Conservation (phyloP, 148 eudicot genomes). For the Rhododendron griersonianum region DNA sequence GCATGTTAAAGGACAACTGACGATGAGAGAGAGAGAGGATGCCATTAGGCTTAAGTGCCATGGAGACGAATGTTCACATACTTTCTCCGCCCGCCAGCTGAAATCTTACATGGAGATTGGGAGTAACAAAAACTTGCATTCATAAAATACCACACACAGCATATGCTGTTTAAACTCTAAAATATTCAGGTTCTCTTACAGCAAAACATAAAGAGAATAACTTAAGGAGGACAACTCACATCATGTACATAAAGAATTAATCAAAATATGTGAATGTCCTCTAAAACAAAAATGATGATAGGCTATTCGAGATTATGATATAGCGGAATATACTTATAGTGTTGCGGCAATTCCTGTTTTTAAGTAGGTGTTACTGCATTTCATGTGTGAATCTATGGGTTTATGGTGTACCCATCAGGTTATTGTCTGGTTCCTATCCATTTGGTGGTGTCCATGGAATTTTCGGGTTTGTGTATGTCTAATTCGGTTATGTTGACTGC, state of each 20-base stretch:
- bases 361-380: too few relatives aligned
- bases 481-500: too few relatives aligned
- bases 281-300: background rate
- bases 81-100: slow-evolving; percentile 3
- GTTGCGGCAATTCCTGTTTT: too few relatives aligned
- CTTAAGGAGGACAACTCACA: background rate
- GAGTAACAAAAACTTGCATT: slow-evolving; percentile 19
- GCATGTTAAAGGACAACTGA: background rate
- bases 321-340: too few relatives aligned
- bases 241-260: background rate
- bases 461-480: too few relatives aligned
- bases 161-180: slow-evolving; percentile 7
- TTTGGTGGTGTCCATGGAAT: too few relatives aligned
- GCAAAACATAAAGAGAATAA: background rate
- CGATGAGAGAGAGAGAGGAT: too few relatives aligned
- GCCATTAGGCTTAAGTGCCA: background rate
- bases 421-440: too few relatives aligned
- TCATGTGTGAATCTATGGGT: too few relatives aligned
- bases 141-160: slow-evolving; percentile 9
- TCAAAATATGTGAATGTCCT: background rate
- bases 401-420: too few relatives aligned
- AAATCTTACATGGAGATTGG: slow-evolving; percentile 10
- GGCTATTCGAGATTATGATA: too few relatives aligned
- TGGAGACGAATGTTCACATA: slow-evolving; percentile 2
- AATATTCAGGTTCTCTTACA: slow-evolving; percentile 17